Conservation (phyloP, 345 rosid species). For the Erysimum cheiranthoides region DNA sequence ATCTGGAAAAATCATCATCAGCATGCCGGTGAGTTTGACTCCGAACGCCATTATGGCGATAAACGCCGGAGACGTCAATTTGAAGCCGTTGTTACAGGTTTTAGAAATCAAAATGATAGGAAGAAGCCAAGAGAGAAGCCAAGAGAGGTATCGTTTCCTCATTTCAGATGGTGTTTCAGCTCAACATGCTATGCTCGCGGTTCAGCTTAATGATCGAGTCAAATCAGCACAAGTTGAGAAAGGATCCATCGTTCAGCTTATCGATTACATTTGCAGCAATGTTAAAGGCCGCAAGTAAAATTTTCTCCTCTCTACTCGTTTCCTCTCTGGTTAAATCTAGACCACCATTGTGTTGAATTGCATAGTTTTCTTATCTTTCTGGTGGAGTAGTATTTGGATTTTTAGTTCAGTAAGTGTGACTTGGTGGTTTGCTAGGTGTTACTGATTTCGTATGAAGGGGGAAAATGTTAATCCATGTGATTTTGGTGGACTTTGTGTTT, state of each 20-base stretch:
- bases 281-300: constrained; percentile 72
- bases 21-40: constrained; percentile 80
- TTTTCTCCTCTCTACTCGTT: constrained; percentile 19
- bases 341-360: not conserved
- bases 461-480: not conserved
- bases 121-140: constrained; percentile 56
- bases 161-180: constrained; percentile 68
- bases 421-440: constrained; percentile 6
- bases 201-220: constrained; percentile 82
- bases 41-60: constrained; percentile 71
- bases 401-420: not conserved
- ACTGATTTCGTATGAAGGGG: not conserved
- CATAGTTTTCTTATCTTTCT: constrained; percentile 10
- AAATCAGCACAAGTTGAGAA: constrained; percentile 60
- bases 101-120: constrained; percentile 69
- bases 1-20: constrained; percentile 8
- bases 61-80: constrained; percentile 72
- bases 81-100: constrained; percentile 83
- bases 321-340: not conserved
- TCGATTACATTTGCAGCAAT: constrained; percentile 83
- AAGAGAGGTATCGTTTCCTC: constrained; percentile 64
- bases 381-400: not conserved
- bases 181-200: constrained; percentile 84
- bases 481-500: constrained; percentile 6
- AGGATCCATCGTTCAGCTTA: constrained; percentile 85